Evolutionary conservation across 768 basidiomycete genomes (phyloP).

Genomic region (Tricholoma terreum): DNA sequence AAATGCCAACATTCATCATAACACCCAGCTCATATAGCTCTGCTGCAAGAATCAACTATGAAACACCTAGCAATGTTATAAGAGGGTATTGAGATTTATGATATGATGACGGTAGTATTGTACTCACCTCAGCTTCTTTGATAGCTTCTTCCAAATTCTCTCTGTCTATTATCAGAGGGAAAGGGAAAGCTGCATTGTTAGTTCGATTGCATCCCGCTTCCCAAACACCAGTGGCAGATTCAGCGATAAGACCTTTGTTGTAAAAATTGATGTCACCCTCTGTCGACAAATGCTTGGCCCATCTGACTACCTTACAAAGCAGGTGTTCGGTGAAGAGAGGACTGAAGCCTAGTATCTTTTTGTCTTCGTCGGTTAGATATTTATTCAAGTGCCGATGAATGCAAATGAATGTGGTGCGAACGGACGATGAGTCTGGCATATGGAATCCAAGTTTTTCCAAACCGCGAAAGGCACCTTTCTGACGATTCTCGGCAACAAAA

Average conservation of each 20-base stretch:
- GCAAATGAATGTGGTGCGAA: constrained; percentile 8
- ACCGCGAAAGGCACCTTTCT: constrained; percentile 11
- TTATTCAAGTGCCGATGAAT: constrained; percentile 9
- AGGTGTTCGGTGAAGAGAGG: too few species aligned
- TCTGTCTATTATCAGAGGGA: background rate
- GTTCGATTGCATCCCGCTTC: background rate
- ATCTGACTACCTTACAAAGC: too few species aligned
- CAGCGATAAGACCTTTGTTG: background rate
- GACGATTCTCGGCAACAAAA: constrained; percentile 5
- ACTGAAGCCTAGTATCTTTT: constrained; percentile 10
- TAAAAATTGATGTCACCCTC: too few species aligned
- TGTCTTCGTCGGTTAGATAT: constrained; percentile 9
- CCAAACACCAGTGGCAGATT: background rate
- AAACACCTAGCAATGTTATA: background rate
- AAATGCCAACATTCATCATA: background rate
- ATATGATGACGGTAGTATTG: background rate
- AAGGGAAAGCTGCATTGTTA: background rate
- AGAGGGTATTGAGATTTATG: background rate
- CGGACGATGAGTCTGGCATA: constrained; percentile 2
- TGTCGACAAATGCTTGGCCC: too few species aligned
- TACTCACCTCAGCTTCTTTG: background rate
- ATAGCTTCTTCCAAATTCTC: background rate
- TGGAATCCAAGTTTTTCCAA: constrained; percentile 9
- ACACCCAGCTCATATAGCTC: background rate
- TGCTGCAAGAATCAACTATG: background rate